These are phyloP conservation scores for Aspergillus sp. DNA, from an alignment of 2,329 filamentous ascomycete genomes.

Conservation along the genomic window DNA sequence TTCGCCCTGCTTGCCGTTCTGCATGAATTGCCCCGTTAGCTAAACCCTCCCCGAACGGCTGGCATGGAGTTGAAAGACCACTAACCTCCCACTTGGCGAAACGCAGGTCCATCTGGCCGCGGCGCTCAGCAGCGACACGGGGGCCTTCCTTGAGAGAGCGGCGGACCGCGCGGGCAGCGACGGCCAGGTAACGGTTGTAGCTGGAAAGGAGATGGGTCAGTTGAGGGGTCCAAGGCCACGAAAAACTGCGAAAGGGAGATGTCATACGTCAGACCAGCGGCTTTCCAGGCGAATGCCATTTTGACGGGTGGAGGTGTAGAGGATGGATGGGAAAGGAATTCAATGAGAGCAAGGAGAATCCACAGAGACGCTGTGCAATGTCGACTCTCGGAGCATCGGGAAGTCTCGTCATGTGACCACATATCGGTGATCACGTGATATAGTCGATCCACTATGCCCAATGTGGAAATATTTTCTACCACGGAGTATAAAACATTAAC, in stretches of 20 bases:
- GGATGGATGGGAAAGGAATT: constrained; percentile 23
- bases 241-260: constrained; percentile 22
- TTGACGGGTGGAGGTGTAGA: constrained; percentile 46
- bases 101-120: constrained; percentile 83
- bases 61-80: constrained; percentile 25
- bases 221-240: constrained; percentile 1
- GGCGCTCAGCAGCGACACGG: constrained; percentile 80
- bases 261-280: constrained; percentile 88
- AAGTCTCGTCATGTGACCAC: constrained; percentile 25
- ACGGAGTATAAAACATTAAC: too few relatives aligned
- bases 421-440: constrained; percentile 28
- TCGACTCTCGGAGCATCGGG: constrained; percentile 35
- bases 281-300: constrained; percentile 95
- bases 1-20: constrained; percentile 97
- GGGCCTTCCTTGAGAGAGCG: constrained; percentile 95
- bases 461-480: not conserved
- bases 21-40: constrained; percentile 35
- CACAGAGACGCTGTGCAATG: constrained; percentile 28
- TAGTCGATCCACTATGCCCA: not conserved
- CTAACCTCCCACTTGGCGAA: constrained; percentile 96
- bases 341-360: constrained; percentile 25
- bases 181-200: constrained; percentile 99
- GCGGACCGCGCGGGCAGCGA: constrained; percentile 92
- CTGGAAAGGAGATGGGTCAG: constrained; percentile 50
- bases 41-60: constrained; percentile 7